phyloP scores from a whole-genome alignment of 2,329 filamentous ascomycete species.

The Penicillium paneum region DNA sequence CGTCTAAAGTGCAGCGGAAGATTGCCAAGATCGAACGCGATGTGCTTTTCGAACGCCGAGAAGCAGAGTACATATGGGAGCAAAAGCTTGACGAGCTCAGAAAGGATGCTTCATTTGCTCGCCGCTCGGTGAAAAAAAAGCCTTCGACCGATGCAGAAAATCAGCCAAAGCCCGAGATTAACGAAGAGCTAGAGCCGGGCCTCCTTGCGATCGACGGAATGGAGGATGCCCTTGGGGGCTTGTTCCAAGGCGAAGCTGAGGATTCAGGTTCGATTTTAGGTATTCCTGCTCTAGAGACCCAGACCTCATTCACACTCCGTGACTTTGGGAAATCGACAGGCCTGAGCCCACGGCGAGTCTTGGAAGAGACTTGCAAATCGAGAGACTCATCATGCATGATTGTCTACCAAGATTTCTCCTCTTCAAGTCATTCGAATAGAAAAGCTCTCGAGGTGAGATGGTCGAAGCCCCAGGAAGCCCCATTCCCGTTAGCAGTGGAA shows the following conservation, averaged over 20 bases:
- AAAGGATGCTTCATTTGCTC: conserved; percentile 51
- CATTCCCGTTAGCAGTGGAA: conserved; percentile 43
- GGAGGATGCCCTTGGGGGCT: conserved; percentile 49
- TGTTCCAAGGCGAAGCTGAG: conserved; percentile 51
- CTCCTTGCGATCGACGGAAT: conserved; percentile 31
- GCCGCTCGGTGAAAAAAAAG: conserved; percentile 25
- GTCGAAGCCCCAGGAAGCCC: conserved; percentile 67
- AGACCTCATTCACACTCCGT: conserved; percentile 55
- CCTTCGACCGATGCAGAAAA: conserved; percentile 50
- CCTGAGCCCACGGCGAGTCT: conserved; percentile 67
- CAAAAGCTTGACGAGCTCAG: conserved; percentile 58
- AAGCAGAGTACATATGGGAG: conserved; percentile 66
- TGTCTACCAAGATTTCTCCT: conserved; percentile 66
- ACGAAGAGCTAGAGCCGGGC: conserved; percentile 18
- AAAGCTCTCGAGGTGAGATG: conserved; percentile 73
- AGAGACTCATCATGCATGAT: conserved; percentile 62
- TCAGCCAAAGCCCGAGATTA: conserved; percentile 23
- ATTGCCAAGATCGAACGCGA: conserved; percentile 74
- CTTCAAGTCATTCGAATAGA: conserved; percentile 70
- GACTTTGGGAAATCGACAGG: conserved; percentile 85
- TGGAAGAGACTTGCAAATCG: conserved; percentile 85
- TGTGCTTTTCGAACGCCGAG: conserved; percentile 66
- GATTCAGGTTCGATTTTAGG: conserved; percentile 39
- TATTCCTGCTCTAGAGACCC: conserved; percentile 35
- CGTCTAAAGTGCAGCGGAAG: conserved; percentile 68